A percentile compares a stretch with the other conserved stretches of the same genome.
Conservation (phyloP, 176 grass and related monocot genomes). For the Metroxylon sagu region DNA sequence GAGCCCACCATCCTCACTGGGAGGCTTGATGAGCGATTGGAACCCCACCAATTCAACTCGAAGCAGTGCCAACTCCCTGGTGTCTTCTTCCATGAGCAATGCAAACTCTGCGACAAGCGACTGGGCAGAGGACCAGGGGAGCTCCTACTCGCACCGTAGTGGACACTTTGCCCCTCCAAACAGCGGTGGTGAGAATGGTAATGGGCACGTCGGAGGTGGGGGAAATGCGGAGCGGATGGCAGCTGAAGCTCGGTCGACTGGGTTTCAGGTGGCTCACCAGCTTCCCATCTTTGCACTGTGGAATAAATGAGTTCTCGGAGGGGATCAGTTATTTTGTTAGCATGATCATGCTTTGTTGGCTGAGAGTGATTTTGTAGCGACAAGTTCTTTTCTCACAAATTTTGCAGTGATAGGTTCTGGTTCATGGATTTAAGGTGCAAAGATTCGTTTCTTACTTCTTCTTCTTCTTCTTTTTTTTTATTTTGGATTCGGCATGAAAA, state of each 20-base stretch:
- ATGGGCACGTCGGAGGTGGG: not conserved
- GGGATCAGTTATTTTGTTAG: no score
- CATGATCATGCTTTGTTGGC: no score
- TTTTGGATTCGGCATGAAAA: no score
- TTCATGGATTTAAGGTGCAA: no score
- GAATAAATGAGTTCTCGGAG: slow-evolving; percentile 26
- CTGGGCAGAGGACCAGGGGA: not conserved
- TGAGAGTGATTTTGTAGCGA: no score
- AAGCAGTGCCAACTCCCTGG: not conserved
- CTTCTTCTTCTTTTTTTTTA: no score
- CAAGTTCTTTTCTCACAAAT: no score
- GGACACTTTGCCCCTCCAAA: slow-evolving; percentile 28
- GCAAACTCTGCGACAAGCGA: slow-evolving; percentile 2
- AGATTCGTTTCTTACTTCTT: no score
- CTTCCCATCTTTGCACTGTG: slow-evolving; percentile 46
- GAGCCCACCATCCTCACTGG: not conserved
- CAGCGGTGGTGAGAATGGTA: slow-evolving; percentile 31
- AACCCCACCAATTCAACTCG: not conserved
- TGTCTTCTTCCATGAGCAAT: not conserved
- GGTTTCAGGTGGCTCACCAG: slow-evolving; percentile 21
- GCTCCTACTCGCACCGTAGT: slow-evolving; percentile 10
- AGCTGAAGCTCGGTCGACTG: not conserved
- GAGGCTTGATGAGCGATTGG: no score
- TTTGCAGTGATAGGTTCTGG: no score
- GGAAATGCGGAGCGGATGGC: slow-evolving; percentile 30